phyloP scores from a whole-genome alignment of 441 rosid species.

The Iberis amara region DNA sequence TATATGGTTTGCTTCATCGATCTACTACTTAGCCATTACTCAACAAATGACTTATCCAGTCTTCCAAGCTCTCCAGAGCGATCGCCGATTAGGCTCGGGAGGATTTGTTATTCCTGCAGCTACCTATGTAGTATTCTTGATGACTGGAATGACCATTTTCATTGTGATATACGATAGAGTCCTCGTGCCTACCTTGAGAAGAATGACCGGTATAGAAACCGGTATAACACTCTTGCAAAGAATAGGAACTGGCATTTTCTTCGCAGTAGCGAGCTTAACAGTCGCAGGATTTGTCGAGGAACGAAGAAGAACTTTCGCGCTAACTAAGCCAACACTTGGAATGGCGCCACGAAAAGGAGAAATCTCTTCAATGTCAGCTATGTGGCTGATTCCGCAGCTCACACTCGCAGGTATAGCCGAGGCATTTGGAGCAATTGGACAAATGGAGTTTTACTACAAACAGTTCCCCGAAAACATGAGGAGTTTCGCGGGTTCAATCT shows the following conservation, averaged over 20 bases:
- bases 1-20: slow-evolving; percentile 44
- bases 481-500: slow-evolving; percentile 42
- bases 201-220: slow-evolving; percentile 53
- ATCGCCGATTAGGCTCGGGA: slow-evolving; percentile 46
- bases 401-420: slow-evolving; percentile 58
- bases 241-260: slow-evolving; percentile 52
- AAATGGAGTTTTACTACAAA: slow-evolving; percentile 17
- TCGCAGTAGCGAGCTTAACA: slow-evolving; percentile 41
- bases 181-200: slow-evolving; percentile 46
- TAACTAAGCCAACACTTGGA: slow-evolving; percentile 56
- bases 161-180: slow-evolving; percentile 61
- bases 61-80: slow-evolving; percentile 70
- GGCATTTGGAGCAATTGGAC: slow-evolving; percentile 53
- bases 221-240: slow-evolving; percentile 75
- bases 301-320: slow-evolving; percentile 46
- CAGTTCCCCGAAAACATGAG: not conserved
- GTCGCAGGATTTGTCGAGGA: slow-evolving; percentile 53
- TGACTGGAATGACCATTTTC: slow-evolving; percentile 54
- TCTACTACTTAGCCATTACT: slow-evolving; percentile 44
- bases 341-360: slow-evolving; percentile 56
- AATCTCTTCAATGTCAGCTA: slow-evolving; percentile 66
- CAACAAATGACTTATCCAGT: slow-evolving; percentile 61
- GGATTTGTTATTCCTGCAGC: slow-evolving; percentile 64
- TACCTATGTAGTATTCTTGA: slow-evolving; percentile 58
- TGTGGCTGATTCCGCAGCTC: slow-evolving; percentile 71